Conservation (phyloP, 805 yeast species). For the Clavispora fructus region DNA sequence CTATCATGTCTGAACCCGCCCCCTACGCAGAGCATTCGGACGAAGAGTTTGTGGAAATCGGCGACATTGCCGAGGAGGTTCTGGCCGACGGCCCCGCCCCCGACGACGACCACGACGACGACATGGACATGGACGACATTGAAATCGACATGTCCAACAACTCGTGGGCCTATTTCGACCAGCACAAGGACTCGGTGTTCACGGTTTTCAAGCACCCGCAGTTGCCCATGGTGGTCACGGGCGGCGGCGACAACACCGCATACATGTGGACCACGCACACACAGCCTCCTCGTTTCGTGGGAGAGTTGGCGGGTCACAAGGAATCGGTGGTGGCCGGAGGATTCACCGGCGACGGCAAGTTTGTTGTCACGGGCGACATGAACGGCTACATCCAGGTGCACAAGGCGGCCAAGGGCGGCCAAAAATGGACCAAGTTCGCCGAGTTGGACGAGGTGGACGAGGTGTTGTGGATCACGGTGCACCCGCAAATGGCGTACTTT, state of each 20-base stretch:
- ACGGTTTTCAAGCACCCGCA: conserved; percentile 78
- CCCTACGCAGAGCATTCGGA: conserved; percentile 10
- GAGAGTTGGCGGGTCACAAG: conserved; percentile 71
- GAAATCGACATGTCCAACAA: conserved; percentile 80
- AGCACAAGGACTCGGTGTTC: conserved; percentile 83
- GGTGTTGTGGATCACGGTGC: conserved; percentile 75
- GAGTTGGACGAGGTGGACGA: conserved; percentile 86
- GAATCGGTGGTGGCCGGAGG: conserved; percentile 86
- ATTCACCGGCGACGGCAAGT: conserved; percentile 79
- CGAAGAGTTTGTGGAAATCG: conserved; percentile 33
- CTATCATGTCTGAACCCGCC: conserved; percentile 11
- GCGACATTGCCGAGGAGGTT: conserved; percentile 41
- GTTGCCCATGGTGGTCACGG: conserved; percentile 81
- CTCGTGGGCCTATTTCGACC: conserved; percentile 84
- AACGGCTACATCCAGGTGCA: conserved; percentile 76
- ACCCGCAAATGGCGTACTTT: conserved; percentile 73
- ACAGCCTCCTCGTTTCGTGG: conserved; percentile 75
- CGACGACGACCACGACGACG: conserved; percentile 27
- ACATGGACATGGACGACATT: conserved; percentile 35
- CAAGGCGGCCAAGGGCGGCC: conserved; percentile 69
- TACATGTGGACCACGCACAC: conserved; percentile 90
- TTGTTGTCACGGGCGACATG: conserved; percentile 90
- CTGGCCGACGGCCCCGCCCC: conserved; percentile 29
- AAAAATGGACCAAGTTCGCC: conserved; percentile 69
- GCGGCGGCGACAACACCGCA: conserved; percentile 92